Percentiles rank a stretch among this genome's conserved stretches.
Evolutionary conservation across 768 basidiomycete species (phyloP).

Genomic region (Kwoniella pini): DNA sequence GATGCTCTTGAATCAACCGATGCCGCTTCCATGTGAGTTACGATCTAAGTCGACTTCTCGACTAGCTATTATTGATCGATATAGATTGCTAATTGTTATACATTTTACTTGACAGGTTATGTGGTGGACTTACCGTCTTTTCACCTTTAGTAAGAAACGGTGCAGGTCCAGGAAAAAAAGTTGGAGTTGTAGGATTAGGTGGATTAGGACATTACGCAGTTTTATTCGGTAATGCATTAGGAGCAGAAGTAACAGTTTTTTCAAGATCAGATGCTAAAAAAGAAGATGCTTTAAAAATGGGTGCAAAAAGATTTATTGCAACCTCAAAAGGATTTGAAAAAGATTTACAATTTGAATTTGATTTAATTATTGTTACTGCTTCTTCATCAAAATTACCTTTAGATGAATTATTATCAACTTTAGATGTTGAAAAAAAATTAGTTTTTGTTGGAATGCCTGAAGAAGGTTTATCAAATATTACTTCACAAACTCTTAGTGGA

Average conservation of each 20-base stretch:
- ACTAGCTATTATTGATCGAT: no score
- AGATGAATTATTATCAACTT: conserved; percentile 62
- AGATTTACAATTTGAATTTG: conserved; percentile 53
- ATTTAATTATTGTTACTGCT: conserved; percentile 57
- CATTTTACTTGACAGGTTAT: conserved; percentile 54
- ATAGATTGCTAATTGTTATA: conserved; percentile 1
- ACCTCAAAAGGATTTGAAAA: conserved; percentile 55
- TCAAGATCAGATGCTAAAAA: conserved; percentile 63
- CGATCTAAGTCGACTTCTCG: no score
- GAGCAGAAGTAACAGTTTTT: conserved; percentile 65
- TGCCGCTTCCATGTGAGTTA: conserved; percentile 62
- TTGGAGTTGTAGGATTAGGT: conserved; percentile 69
- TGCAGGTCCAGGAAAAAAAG: conserved; percentile 64
- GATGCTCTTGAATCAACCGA: conserved; percentile 60
- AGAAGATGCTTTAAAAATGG: conserved; percentile 62
- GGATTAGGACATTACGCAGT: conserved; percentile 59
- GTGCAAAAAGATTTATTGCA: conserved; percentile 59
- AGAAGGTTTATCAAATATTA: conserved; percentile 57
- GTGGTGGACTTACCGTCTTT: conserved; percentile 67
- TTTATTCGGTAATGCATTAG: conserved; percentile 62
- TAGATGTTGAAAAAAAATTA: conserved; percentile 62
- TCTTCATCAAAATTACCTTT: conserved; percentile 57
- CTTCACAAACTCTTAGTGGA: conserved; percentile 55
- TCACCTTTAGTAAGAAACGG: conserved; percentile 64
- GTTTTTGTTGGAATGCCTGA: conserved; percentile 65